These are phyloP conservation scores for Sporothrix humicola DNA, from an alignment of 2,329 filamentous ascomycete genomes.

Conservation along the genomic window DNA sequence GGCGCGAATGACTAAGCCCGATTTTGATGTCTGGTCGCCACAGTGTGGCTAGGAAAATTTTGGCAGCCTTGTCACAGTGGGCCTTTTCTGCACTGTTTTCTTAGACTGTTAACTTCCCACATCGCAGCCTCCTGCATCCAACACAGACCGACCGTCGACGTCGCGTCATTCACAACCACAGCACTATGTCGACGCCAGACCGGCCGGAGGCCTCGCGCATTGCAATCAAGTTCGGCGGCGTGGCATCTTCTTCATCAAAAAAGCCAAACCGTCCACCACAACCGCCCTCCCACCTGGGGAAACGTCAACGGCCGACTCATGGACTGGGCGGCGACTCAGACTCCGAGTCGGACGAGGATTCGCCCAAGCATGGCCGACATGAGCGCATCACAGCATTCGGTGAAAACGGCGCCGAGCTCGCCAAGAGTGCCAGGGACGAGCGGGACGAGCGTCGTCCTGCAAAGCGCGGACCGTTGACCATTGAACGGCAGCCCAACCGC, in stretches of 20 bases:
- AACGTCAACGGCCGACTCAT: constrained; percentile 51
- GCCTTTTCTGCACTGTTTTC: not conserved
- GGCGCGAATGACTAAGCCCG: not conserved
- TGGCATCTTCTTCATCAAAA: constrained; percentile 34
- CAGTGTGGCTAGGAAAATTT: constrained; percentile 12
- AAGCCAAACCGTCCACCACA: constrained; percentile 44
- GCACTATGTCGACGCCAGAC: constrained; percentile 48
- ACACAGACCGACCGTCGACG: not conserved
- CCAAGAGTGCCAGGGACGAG: constrained; percentile 37
- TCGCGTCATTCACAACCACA: not conserved
- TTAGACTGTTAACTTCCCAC: not conserved
- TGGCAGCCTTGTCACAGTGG: constrained; percentile 3
- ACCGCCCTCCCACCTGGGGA: constrained; percentile 55
- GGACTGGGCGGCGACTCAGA: constrained; percentile 52
- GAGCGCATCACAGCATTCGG: constrained; percentile 46
- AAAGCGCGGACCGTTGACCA: constrained; percentile 40
- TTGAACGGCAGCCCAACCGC: constrained; percentile 39
- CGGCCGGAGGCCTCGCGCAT: constrained; percentile 49
- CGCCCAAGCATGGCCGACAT: constrained; percentile 39
- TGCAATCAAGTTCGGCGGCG: constrained; percentile 55
- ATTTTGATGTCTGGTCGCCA: not conserved
- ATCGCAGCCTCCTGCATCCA: not conserved
- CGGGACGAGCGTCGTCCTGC: constrained; percentile 31
- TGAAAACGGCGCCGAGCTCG: constrained; percentile 40
- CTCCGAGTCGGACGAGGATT: constrained; percentile 47